phyloP scores from a whole-genome alignment of 805 yeast species.

The Saturnispora zaruensis region DNA sequence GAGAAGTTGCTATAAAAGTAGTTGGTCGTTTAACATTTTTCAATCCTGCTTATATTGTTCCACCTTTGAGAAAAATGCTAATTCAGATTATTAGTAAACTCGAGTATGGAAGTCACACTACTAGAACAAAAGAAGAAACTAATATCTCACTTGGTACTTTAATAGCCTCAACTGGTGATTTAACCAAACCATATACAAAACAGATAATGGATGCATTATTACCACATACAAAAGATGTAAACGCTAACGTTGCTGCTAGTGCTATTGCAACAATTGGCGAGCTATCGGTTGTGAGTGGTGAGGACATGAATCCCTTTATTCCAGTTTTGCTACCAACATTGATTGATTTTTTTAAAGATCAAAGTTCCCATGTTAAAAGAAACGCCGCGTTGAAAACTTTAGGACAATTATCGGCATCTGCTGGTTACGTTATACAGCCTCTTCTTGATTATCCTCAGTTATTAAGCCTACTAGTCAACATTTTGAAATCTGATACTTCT shows the following conservation, averaged over 20 bases:
- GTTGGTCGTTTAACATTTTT: constrained; percentile 78
- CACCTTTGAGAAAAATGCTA: constrained; percentile 78
- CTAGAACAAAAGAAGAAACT: constrained; percentile 75
- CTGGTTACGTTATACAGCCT: constrained; percentile 95
- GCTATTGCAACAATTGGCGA: constrained; percentile 86
- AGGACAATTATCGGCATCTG: constrained; percentile 81
- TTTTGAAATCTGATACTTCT: constrained; percentile 73
- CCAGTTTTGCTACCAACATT: constrained; percentile 78
- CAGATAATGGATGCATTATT: constrained; percentile 82
- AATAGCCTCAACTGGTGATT: constrained; percentile 67
- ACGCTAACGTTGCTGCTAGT: constrained; percentile 78
- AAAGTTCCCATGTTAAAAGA: constrained; percentile 77
- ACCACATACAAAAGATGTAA: constrained; percentile 62
- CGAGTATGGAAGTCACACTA: constrained; percentile 67
- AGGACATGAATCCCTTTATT: constrained; percentile 64
- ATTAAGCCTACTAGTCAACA: constrained; percentile 70
- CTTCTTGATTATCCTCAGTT: constrained; percentile 84
- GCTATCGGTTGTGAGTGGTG: constrained; percentile 80
- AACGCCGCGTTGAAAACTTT: constrained; percentile 83
- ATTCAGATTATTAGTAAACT: constrained; percentile 79
- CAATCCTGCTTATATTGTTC: constrained; percentile 94
- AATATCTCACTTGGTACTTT: constrained; percentile 66
- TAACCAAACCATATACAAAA: constrained; percentile 84
- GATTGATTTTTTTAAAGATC: constrained; percentile 84
- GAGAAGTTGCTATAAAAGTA: constrained; percentile 67